phyloP scores from a whole-genome alignment of 2,329 filamentous ascomycete genomes.

The Ophidiomyces ophidiicola region DNA sequence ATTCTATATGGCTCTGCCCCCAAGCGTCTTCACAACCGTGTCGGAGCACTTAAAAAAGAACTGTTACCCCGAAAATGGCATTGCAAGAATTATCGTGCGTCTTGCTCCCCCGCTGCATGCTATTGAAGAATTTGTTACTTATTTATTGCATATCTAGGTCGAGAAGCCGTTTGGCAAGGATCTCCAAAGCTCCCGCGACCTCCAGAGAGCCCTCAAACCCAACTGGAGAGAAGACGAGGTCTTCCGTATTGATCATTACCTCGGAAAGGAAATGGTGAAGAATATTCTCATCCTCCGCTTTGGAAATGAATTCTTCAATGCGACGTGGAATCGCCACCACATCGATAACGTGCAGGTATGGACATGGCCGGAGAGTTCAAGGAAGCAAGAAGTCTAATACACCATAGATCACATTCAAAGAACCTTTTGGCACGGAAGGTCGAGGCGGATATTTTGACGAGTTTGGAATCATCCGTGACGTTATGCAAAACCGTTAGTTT shows the following conservation, averaged over 20 bases:
- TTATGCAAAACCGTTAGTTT: slow-evolving; percentile 84
- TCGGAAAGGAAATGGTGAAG: slow-evolving; percentile 99
- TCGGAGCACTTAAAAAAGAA: slow-evolving; percentile 95
- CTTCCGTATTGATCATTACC: slow-evolving; percentile 98
- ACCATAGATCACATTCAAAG: slow-evolving; percentile 81
- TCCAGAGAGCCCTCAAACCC: slow-evolving; percentile 87
- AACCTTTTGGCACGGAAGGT: slow-evolving; percentile 96
- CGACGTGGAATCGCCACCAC: slow-evolving; percentile 98
- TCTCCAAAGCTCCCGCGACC: slow-evolving; percentile 79
- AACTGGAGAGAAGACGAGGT: slow-evolving; percentile 99
- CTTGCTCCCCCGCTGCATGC: background rate
- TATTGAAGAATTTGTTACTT: background rate
- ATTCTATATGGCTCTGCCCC: slow-evolving; percentile 98
- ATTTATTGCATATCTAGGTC: slow-evolving; percentile 47
- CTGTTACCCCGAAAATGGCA: slow-evolving; percentile 84
- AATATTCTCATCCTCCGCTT: slow-evolving; percentile 97
- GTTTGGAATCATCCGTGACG: slow-evolving; percentile 97
- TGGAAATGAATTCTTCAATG: slow-evolving; percentile 96
- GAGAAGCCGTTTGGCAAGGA: slow-evolving; percentile 99
- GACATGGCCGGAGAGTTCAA: background rate
- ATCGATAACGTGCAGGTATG: slow-evolving; percentile 87
- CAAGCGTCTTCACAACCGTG: slow-evolving; percentile 94
- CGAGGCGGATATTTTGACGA: slow-evolving; percentile 98
- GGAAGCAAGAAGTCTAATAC: slow-evolving; percentile 11
- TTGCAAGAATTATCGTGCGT: slow-evolving; percentile 85